Evolutionary conservation across 495 filamentous ascomycete species (phyloP), one percentile per base, ranked within the genome.

Genomic region (Penicillium diatomitis): DNA sequence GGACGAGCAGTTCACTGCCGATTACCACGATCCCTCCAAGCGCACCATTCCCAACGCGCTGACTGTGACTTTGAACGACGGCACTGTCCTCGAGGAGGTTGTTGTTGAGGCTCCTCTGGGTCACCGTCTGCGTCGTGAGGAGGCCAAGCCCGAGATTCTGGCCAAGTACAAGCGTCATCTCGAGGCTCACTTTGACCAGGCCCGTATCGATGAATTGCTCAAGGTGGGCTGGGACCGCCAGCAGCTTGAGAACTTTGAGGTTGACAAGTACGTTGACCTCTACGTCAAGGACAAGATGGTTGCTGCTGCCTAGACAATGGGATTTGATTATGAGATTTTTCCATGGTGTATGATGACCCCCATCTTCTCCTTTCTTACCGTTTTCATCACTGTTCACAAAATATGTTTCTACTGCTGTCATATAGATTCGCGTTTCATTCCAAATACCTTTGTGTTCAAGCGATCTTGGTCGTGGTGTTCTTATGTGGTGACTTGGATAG

Each of bases 41-140:
- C 88, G 92, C 40, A 95, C 88, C 61, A 98, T 98, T 68, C 85
- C 88, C 63, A 98, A 98, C 71, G 92, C 89, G 9, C 75, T 98
- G 54, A 94, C 88, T 10, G 88, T 98, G 40, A 90, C 83, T 57
- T 76, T 98, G 41, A 90, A 94, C 60, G 94, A 98, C 57, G 92
- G 92, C 61, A 96, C 90, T n/a, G 77, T 88, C 20, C 78, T 96
- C 12, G 82, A 90, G 10, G 92, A 98, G 70, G 80, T 91, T 35
- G 83, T 86, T n/a, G 84, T 98, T 32, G 90, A 97, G 73, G 92
- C 94, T 34, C 92, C 92, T 34, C 79, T 98, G 43, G 92, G 92
- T 48, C 92, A 98, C 74, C 86, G 83, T 53, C 76, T 94, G 56
- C 80, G 92, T 50, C 83, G 92, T 59, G 88, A 92, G 62, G 92